phyloP scores from a whole-genome alignment of 192 early-diverging fungal genomes.

The Spizellomyces sp. region DNA sequence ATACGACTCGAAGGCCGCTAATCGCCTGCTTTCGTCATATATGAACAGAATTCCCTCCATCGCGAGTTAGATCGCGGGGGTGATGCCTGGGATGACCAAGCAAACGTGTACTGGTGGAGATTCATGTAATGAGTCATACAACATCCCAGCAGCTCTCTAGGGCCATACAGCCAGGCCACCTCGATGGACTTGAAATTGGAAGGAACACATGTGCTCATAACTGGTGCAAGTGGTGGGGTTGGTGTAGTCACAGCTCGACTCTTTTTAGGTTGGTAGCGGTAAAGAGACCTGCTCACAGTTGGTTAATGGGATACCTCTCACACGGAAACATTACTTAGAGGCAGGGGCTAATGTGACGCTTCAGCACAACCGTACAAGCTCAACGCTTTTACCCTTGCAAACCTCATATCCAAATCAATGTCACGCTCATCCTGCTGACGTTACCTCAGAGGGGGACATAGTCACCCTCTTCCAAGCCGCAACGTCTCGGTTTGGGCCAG shows the following conservation, averaged over 20 bases:
- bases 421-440: constrained; percentile 35
- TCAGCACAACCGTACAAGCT: constrained; percentile 51
- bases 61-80: background rate
- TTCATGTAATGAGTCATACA: no score
- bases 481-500: constrained; percentile 38
- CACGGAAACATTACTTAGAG: background rate
- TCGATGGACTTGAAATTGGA: constrained; percentile 10
- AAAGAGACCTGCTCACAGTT: background rate
- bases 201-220: constrained; percentile 52
- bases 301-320: background rate
- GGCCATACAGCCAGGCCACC: no score
- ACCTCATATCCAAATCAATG: constrained; percentile 30
- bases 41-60: background rate
- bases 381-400: constrained; percentile 32
- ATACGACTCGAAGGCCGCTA: background rate
- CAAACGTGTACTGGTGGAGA: no score
- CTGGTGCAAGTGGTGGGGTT: constrained; percentile 62
- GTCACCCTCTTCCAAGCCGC: constrained; percentile 3
- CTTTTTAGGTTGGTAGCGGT: constrained; percentile 39
- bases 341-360: constrained; percentile 49
- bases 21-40: background rate
- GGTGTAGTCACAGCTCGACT: constrained; percentile 46
- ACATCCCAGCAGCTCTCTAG: no score
- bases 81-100: no score
- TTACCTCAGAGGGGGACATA: constrained; percentile 47